A percentile compares a stretch with the other conserved stretches of the same genome.
phyloP scores from a whole-genome alignment of 768 basidiomycete species.

The Boletus insuetus region DNA sequence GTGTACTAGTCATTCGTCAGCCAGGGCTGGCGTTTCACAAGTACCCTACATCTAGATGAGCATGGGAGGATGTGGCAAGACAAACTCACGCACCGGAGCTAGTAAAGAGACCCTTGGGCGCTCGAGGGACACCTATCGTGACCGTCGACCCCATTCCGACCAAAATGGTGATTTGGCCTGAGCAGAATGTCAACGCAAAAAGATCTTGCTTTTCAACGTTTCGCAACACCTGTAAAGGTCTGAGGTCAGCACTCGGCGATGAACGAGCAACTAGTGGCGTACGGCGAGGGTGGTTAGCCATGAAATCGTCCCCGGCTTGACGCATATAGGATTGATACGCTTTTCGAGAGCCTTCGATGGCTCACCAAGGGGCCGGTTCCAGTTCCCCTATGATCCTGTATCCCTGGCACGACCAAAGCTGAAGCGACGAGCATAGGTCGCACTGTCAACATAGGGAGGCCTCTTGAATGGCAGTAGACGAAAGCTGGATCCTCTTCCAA shows the following conservation, averaged over 20 bases:
- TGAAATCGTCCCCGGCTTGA: conserved; percentile 6
- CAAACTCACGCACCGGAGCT: too few relatives aligned
- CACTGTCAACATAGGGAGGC: too few relatives aligned
- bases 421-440: background rate
- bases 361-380: background rate
- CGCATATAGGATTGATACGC: conserved; percentile 3
- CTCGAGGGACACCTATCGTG: too few relatives aligned
- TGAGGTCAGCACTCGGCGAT: background rate
- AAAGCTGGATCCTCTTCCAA: background rate
- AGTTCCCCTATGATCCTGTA: conserved; percentile 5
- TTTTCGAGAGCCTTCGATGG: background rate
- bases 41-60: too few relatives aligned
- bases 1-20: too few relatives aligned
- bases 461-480: background rate
- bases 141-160: too few relatives aligned
- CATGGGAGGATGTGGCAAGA: too few relatives aligned
- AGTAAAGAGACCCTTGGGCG: too few relatives aligned
- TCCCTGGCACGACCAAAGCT: conserved; percentile 17
- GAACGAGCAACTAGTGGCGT: background rate
- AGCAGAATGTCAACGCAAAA: too few relatives aligned
- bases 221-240: background rate
- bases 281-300: conserved; percentile 1
- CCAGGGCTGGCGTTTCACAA: too few relatives aligned
- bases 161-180: too few relatives aligned
- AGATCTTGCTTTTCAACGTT: too few relatives aligned